A percentile compares a stretch with the other conserved stretches of the same genome.
phyloP scores from a whole-genome alignment of 2,329 filamentous ascomycete genomes.

The Colletotrichum salicis region DNA sequence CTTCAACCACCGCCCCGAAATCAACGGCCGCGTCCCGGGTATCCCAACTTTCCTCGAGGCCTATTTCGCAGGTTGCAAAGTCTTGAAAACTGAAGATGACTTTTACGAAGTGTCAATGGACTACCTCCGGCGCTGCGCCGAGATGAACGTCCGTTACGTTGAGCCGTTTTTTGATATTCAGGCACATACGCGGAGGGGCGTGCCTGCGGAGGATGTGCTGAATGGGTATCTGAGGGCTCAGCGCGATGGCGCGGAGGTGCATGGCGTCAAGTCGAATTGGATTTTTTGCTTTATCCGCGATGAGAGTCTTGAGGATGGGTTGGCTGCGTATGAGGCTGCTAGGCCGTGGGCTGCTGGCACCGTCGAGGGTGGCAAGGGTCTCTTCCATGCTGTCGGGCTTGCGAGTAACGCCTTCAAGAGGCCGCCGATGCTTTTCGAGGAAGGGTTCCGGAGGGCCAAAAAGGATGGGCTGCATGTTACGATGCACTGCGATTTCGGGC shows the following conservation, averaged over 20 bases:
- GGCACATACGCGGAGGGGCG: conserved; percentile 72
- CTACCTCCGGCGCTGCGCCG: conserved; percentile 74
- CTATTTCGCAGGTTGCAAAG: conserved; percentile 81
- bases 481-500: conserved; percentile 62
- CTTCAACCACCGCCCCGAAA: conserved; percentile 50
- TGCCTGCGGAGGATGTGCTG: conserved; percentile 72
- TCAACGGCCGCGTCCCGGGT: conserved; percentile 46
- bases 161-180: conserved; percentile 88
- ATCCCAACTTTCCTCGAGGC: conserved; percentile 71
- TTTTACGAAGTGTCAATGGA: conserved; percentile 78
- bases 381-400: conserved; percentile 58
- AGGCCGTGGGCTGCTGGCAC: conserved; percentile 48
- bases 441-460: conserved; percentile 48
- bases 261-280: conserved; percentile 48
- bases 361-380: conserved; percentile 44
- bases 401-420: conserved; percentile 58
- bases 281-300: conserved; percentile 57
- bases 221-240: conserved; percentile 59
- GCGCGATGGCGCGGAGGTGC: conserved; percentile 40
- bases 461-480: conserved; percentile 57
- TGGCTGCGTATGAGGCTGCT: conserved; percentile 50
- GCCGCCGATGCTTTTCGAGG: conserved; percentile 56
- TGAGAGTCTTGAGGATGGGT: conserved; percentile 48
- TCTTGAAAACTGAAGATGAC: conserved; percentile 72
- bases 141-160: conserved; percentile 76